A percentile compares a stretch with the other conserved stretches of the same genome.
Conservation (phyloP, 1,284 basidiomycete genomes). For the Neonothopanus nambi region DNA sequence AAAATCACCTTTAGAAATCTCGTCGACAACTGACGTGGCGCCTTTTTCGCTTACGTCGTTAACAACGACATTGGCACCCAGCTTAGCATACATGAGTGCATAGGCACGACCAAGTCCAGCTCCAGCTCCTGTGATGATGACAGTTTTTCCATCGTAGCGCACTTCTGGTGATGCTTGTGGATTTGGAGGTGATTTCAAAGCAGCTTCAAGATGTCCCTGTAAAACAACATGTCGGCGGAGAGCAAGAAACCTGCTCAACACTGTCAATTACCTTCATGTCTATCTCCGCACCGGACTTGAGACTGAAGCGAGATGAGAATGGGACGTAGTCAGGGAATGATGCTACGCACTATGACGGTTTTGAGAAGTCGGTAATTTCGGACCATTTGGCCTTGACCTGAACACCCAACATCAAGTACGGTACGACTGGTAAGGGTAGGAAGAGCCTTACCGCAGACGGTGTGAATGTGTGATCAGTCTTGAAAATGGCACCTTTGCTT, state of each 20-base stretch:
- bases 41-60: conserved; percentile 93
- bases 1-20: conserved; percentile 75
- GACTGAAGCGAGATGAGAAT: conserved; percentile 40
- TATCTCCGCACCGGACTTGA: conserved; percentile 68
- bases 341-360: conserved; percentile 64
- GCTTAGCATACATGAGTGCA: conserved; percentile 85
- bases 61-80: conserved; percentile 95
- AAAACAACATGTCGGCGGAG: conserved; percentile 2
- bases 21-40: conserved; percentile 83
- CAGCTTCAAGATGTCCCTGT: conserved; percentile 68
- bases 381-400: conserved; percentile 82
- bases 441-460: conserved; percentile 86
- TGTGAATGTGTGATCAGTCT: conserved; percentile 89
- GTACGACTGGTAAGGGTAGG: neutral
- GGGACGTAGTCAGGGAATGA: neutral
- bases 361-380: conserved; percentile 81
- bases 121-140: conserved; percentile 93
- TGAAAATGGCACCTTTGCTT: conserved; percentile 86
- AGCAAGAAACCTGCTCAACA: neutral
- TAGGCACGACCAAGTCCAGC: conserved; percentile 93
- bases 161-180: conserved; percentile 72
- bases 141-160: conserved; percentile 88
- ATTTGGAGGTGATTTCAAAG: conserved; percentile 72
- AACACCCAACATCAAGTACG: conserved; percentile 8
- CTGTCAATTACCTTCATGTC: conserved; percentile 56